These are phyloP conservation scores for Dimocarpus longan DNA, from an alignment of 345 rosid genomes.

Conservation along the genomic window DNA sequence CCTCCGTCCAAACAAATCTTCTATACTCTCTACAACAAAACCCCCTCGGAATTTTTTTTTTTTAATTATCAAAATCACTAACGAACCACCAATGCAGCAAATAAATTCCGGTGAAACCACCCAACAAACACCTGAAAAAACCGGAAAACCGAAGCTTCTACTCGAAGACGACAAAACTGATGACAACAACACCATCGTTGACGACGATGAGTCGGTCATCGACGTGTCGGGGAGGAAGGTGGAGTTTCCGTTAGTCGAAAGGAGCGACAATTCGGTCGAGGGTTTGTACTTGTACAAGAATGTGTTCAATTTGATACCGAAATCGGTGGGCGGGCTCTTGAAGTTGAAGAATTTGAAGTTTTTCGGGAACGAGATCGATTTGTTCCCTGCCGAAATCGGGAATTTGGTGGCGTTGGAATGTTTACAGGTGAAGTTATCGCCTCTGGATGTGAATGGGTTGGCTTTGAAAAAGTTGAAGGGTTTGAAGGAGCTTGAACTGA, in stretches of 20 bases:
- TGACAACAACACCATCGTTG: conserved; percentile 16
- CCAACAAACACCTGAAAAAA: conserved; percentile 14
- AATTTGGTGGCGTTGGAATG: conserved; percentile 72
- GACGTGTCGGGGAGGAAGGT: conserved; percentile 73
- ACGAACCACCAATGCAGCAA: conserved; percentile 38
- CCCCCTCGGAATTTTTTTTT: neutral
- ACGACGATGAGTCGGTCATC: conserved; percentile 59
- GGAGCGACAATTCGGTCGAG: conserved; percentile 42
- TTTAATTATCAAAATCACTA: neutral
- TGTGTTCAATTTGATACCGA: conserved; percentile 75
- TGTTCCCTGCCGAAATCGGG: conserved; percentile 76
- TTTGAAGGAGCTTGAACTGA: conserved; percentile 86
- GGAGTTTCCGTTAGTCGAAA: conserved; percentile 55
- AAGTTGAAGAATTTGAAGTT: conserved; percentile 73
- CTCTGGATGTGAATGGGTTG: conserved; percentile 60
- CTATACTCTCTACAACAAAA: neutral
- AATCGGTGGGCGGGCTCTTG: conserved; percentile 55
- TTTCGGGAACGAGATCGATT: conserved; percentile 75
- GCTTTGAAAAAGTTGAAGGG: conserved; percentile 64
- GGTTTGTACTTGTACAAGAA: conserved; percentile 76
- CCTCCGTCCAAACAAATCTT: conserved; percentile 33
- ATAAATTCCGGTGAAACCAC: conserved; percentile 27
- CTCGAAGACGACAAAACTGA: neutral
- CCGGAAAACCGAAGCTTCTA: conserved; percentile 24
- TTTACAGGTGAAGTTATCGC: conserved; percentile 79